A percentile compares a stretch with the other conserved stretches of the same genome.
Conservation (phyloP, 805 yeast species). For the Zygotorulaspora sp. region DNA sequence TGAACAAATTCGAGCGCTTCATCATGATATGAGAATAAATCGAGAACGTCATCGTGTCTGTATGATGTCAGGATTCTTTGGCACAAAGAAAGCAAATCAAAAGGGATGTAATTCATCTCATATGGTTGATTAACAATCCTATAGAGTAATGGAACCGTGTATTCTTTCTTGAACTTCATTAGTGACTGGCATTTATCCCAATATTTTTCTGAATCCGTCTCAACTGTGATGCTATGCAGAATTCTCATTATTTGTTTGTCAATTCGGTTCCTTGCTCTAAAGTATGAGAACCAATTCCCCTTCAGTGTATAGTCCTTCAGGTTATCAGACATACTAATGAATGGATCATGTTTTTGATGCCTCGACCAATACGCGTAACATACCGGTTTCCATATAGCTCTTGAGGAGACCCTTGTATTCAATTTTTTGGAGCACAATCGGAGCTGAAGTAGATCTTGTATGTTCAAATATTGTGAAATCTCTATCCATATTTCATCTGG, state of each 20-base stretch:
- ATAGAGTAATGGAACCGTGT: slow-evolving; percentile 12
- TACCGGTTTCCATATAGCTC: slow-evolving; percentile 17
- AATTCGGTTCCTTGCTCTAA: slow-evolving; percentile 12
- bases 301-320: slow-evolving; percentile 1
- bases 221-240: slow-evolving; percentile 1
- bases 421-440: slow-evolving; percentile 12
- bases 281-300: slow-evolving; percentile 13
- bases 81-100: slow-evolving; percentile 13
- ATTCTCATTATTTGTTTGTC: slow-evolving; percentile 8
- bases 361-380: slow-evolving; percentile 18
- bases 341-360: slow-evolving; percentile 11
- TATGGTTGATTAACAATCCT: slow-evolving; percentile 9
- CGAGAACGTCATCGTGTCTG: slow-evolving; percentile 18
- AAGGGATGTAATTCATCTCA: neutral
- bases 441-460: slow-evolving; percentile 15
- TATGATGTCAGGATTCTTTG: slow-evolving; percentile 16
- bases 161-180: slow-evolving; percentile 11
- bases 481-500: slow-evolving; percentile 22
- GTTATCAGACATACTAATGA: neutral
- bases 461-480: slow-evolving; percentile 9
- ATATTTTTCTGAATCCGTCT: slow-evolving; percentile 2
- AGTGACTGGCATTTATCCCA: slow-evolving; percentile 4
- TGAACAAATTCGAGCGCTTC: slow-evolving; percentile 15
- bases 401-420: slow-evolving; percentile 8
- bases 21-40: slow-evolving; percentile 9